Percentiles rank a stretch among this genome's conserved stretches.
These are phyloP conservation scores for Spinellus fusiger DNA, from an alignment of 192 early-diverging fungal genomes.

Conservation along the genomic window DNA sequence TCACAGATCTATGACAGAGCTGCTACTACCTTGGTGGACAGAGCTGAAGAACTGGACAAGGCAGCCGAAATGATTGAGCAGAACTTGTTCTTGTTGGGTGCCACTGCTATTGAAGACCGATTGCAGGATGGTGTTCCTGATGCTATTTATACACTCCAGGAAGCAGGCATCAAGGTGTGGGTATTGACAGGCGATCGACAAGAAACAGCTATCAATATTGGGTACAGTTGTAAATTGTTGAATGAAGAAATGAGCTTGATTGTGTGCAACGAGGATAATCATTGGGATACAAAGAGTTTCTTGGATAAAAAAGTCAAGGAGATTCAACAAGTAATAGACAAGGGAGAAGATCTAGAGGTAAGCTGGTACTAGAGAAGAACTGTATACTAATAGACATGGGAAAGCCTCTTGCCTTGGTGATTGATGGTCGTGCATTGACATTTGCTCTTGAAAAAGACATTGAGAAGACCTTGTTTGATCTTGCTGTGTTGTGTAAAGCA, in stretches of 20 bases:
- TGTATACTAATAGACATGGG: neutral
- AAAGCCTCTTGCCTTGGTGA: conserved; percentile 79
- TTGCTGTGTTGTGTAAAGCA: conserved; percentile 89
- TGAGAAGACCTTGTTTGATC: conserved; percentile 75
- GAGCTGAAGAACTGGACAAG: conserved; percentile 80
- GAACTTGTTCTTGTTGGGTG: conserved; percentile 85
- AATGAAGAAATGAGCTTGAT: conserved; percentile 95
- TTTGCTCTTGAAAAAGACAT: conserved; percentile 89
- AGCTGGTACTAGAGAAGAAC: neutral
- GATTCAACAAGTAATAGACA: conserved; percentile 47
- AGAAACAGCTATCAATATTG: conserved; percentile 99
- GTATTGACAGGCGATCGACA: conserved; percentile 97
- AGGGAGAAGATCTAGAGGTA: neutral
- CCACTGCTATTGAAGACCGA: conserved; percentile 98
- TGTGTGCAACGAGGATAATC: conserved; percentile 85
- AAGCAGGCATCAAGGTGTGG: conserved; percentile 96
- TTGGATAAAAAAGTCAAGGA: conserved; percentile 82
- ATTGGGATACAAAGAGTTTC: conserved; percentile 90
- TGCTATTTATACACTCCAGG: conserved; percentile 91
- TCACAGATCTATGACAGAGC: conserved; percentile 77
- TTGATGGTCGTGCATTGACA: conserved; percentile 89
- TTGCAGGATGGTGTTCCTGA: conserved; percentile 98
- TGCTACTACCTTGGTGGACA: conserved; percentile 85
- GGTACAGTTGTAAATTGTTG: conserved; percentile 92
- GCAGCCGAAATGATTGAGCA: conserved; percentile 96